Evolutionary conservation across 2,329 filamentous ascomycete species (phyloP), one percentile per base, ranked within the genome.

Genomic region (Gaeumannomyces sp.): DNA sequence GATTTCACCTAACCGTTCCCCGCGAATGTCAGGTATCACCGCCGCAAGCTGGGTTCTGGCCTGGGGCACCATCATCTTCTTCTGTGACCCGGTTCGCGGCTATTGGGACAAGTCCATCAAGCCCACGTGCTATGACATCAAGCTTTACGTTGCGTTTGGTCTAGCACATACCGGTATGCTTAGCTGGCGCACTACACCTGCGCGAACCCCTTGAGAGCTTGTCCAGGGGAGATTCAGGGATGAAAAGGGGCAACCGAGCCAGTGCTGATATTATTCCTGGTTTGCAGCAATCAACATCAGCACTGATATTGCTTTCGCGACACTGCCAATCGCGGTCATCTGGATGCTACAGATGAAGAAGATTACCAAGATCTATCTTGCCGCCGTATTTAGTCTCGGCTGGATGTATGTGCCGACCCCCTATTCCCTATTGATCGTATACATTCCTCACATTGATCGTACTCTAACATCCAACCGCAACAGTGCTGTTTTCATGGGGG

Each of bases 311-410:
- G 59, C 59, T 3, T 61, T 61, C n/a, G 59, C 59, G 2, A 27
- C 33, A 10, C 16, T 61, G 59, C 59, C 59, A 5, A 61, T 61
- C 33, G n/a, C 59, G 16, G n/a, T 61, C n/a, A 61, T 61, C 59
- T 61, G 59, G 59, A 61, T 61, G 59, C n/a, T 61, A 11, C 59
- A 61, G 33, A 61, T 61, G 59, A 61, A 61, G 31, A 61, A 28
- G 59, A 45, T 13, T 22, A 61, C 33, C 19, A 61, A 61, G 59
- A 61, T 61, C 33, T 61, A 61, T 38, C 59, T 61, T 19, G 25
- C n/a, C n/a, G 27, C 27, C 27, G 59, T 61, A 1, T 38, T 61
- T 33, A 61, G 59, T 31, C 33, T 61, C 25, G 59, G 59, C 27
- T n/a, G 33, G 31, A 19, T 61, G 59, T 61, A 61, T 19, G 59